Evolutionary conservation across 1,284 basidiomycete species (phyloP), one percentile per base, ranked within the genome.

Genomic region (Austroboletus niveus): DNA sequence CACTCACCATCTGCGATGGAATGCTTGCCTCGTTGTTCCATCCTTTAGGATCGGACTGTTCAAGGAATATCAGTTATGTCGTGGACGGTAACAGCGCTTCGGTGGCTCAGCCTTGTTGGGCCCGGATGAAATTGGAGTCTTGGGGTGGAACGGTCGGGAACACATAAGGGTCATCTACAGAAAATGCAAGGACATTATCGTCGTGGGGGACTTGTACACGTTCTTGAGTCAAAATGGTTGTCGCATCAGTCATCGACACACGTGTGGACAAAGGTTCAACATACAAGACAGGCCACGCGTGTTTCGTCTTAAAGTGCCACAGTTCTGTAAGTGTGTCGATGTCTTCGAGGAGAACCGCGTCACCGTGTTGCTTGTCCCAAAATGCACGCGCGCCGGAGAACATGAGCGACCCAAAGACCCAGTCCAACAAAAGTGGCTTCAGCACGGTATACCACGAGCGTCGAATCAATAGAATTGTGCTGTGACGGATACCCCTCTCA

Each of bases 361-460:
- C 92, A 56, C 97, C 94, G 55, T 92, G 84, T 48, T 85, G 82
- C 69, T 89, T 94, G 69, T 98, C 95, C 96, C 95, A 99, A 51
- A 85, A 84, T 8, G 81, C 72, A 48, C 87, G 80, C 3, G 90
- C 87, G 1, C 94, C 93, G 1, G 92, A 90, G 15, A 88, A 91
- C 29, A 85, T 83, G 45, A 98, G 86, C 1, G 91, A 99, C 97
- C 95, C 96, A 99, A 1, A 99, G 77, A 14, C 92, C 86, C 2
- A 99, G 86, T 20, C 96, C 97, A 31, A 99, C 95, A 69, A 99
- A 98, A 0, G 95, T 96, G 1, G 96, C 95, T 69, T 98, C 95
- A 0, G 96, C 96, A 14, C 94, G 85, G 69, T 94, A 98, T 3
- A 99, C 95, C 4, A 98, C 92, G 34, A 99, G 75, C 0, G 96